Evolutionary conservation across 257 asterid species (phyloP).

Genomic region (Cruciata laevipes): DNA sequence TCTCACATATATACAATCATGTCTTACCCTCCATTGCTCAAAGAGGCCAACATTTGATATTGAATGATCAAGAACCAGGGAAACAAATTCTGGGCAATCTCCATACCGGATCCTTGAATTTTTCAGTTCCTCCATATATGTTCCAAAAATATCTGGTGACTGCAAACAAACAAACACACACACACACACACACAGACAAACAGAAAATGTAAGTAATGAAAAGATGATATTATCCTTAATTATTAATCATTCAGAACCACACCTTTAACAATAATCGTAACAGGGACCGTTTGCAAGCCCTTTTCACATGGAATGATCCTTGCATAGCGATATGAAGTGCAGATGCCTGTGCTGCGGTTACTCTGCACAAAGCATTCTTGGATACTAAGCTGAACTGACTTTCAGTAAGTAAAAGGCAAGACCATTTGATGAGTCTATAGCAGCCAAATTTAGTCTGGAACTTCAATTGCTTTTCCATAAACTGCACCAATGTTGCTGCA

Average conservation of each 20-base stretch:
- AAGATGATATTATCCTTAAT: constrained; percentile 13
- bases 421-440: constrained; percentile 80
- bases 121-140: constrained; percentile 69
- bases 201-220: constrained; percentile 15
- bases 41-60: constrained; percentile 39
- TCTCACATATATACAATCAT: not conserved
- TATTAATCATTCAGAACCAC: not conserved
- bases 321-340: constrained; percentile 57
- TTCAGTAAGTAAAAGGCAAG: constrained; percentile 63
- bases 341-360: constrained; percentile 77
- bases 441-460: constrained; percentile 55
- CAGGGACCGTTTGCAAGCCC: constrained; percentile 56
- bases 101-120: constrained; percentile 66
- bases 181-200: not conserved
- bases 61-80: constrained; percentile 60
- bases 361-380: constrained; percentile 69
- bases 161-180: constrained; percentile 23
- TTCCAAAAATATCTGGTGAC: constrained; percentile 59
- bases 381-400: constrained; percentile 67
- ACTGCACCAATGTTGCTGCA: constrained; percentile 90
- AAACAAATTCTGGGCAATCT: constrained; percentile 62
- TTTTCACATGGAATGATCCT: constrained; percentile 61
- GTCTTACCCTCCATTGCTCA: constrained; percentile 65
- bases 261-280: constrained; percentile 73
- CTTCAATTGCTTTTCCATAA: constrained; percentile 82